Evolutionary conservation across 2,329 filamentous ascomycete genomes (phyloP), one percentile per base, ranked within the genome.

Genomic region (Cercospora berteroae): DNA sequence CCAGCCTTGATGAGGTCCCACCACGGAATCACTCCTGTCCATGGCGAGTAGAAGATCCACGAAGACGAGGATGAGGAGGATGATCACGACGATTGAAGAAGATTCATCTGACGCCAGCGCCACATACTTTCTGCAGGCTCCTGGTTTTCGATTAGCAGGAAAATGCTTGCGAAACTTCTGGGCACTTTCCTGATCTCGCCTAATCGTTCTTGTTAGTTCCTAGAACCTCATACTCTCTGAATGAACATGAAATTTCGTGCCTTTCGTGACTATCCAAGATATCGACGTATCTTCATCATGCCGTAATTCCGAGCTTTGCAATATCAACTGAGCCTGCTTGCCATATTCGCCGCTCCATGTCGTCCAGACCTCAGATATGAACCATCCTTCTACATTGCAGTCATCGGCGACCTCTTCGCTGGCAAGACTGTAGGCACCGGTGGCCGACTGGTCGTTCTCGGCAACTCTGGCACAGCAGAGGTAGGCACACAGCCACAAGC

Each of bases 401-500:
- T 62, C 60, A 62, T 62, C n/a, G 60, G 60, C 13, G 60, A 31
- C 42, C 60, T 62, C 60, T 62, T 62, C 27, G 60, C 60, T 27
- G 69, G 69, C 57, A 71, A 55, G 5, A 68, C 68, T 27, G 69
- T 71, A 20, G 69, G 69, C 10, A 59, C 39, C 16, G 69, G 57
- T 29, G 67, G 65, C n/a, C 69, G 18, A 52, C 63, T 68, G 16
- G 69, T 71, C 18, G 69, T 71, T 56, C 69, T 66, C 23, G 69
- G 68, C 52, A 71, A 57, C 42, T 71, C 69, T 9, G 67, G 69
- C 23, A 71, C 71, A 48, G 67, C 66, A 52, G 63, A 60, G 13
- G 69, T 72, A 29, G 69, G 66, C 58, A 71, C 67, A 55, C 71
- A 72, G 2, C 68, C 68, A 62, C 71, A 72, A 65, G 71, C 71